Base-by-base conservation (phyloP, 2,329 filamentous ascomycete species). In the Seiridium unicorne region DNA sequence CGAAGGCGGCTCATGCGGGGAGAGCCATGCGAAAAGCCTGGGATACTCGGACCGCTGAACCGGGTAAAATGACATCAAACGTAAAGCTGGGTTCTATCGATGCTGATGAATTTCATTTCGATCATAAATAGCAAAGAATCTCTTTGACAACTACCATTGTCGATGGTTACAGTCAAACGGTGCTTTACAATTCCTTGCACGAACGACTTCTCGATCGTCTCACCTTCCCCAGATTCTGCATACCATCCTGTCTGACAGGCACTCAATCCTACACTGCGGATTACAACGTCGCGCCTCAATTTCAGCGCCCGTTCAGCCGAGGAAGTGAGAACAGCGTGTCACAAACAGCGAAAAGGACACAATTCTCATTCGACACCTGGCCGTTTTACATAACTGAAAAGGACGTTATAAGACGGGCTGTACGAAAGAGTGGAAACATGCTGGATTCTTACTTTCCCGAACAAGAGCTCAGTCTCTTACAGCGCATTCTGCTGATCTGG, bases 401-500 rank as follows among this genome's bases (percentile, higher is more conserved):
- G 32, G 35, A 31, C 18, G 9, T 8, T 8, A 18, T 32, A 32
- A 32, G 10, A 18, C 10, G 35, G 18, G 13, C 11, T 18, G 44
- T 46, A 1, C 7, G 10, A 32, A 32, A 13, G 18, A 44, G 26
- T 34, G 26, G 44, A 36, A 46, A 31, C 42, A 51, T 61, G 47
- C 44, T 60, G 47, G 55, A 60, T 36, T 26, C 34, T 8, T 60
- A 57, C 53, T 18, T 64, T 26, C 61, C 63, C n/a, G 51, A 58
- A 49, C 60, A 62, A 53, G 63, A 66, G 35, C 63, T 65, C 13
- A 53, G 51, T 11, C 49, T 66, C 38, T 38, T 66, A 11, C 63
- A 66, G 58, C 64, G 64, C 58, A 59, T 66, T 38, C 57, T 63
- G 34, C 51, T 66, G 18, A 65, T 66, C 56, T 66, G 63, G 62